These are phyloP conservation scores for Agastache rugosa DNA, from an alignment of 257 asterid genomes.

Conservation along the genomic window DNA sequence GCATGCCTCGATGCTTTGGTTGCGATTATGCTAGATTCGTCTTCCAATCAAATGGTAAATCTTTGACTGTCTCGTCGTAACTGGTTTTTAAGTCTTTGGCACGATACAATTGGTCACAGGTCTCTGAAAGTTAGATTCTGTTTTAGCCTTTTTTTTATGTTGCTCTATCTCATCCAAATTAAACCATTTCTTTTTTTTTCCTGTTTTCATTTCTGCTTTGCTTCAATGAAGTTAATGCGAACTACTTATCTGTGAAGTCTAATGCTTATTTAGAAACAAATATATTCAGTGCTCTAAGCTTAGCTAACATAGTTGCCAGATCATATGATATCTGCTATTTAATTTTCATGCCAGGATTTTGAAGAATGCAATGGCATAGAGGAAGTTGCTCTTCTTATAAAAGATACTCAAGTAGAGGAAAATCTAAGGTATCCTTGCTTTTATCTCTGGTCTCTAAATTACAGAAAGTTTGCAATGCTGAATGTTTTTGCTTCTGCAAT, in stretches of 20 bases:
- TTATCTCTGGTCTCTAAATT: constrained; percentile 11
- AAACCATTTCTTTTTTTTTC: not conserved
- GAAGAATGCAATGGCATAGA: constrained; percentile 95
- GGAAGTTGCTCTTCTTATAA: constrained; percentile 80
- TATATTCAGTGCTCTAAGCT: not conserved
- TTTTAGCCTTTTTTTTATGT: constrained; percentile 10
- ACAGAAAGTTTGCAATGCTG: not conserved
- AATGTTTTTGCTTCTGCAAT: not conserved
- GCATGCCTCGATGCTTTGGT: constrained; percentile 91
- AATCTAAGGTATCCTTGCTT: constrained; percentile 60
- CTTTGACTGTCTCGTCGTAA: constrained; percentile 28
- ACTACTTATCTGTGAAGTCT: not conserved
- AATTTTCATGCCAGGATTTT: constrained; percentile 65
- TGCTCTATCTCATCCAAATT: not conserved
- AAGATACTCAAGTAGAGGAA: constrained; percentile 83
- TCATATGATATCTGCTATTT: constrained; percentile 25
- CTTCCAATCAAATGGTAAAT: constrained; percentile 88
- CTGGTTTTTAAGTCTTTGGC: not conserved
- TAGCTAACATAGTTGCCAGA: constrained; percentile 22
- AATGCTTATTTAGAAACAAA: constrained; percentile 16
- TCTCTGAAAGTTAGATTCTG: not conserved
- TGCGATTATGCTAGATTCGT: constrained; percentile 89
- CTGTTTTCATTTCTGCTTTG: not conserved
- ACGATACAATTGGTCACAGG: constrained; percentile 17
- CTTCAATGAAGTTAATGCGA: not conserved